Percentiles rank a stretch among this genome's conserved stretches.
Evolutionary conservation across 768 basidiomycete species (phyloP).

Genomic region (Flagelloscypha sp.): DNA sequence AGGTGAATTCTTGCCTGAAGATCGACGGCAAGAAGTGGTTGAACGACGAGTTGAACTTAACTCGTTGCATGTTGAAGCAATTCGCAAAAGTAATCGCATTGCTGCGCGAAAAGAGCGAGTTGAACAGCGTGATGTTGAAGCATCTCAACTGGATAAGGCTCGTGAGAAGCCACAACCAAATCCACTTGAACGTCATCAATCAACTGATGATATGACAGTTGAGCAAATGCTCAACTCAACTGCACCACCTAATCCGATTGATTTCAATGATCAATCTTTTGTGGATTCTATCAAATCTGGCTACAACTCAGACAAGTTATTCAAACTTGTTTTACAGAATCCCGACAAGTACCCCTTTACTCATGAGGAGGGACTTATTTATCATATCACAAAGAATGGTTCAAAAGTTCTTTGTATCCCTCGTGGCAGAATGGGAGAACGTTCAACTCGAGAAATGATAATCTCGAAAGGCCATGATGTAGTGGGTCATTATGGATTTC

Average conservation of each 20-base stretch:
- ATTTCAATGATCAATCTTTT: no score
- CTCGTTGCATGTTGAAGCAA: slow-evolving; percentile 5
- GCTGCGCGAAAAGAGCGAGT: slow-evolving; percentile 4
- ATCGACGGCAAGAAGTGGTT: slow-evolving; percentile 9
- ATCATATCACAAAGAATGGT: slow-evolving; percentile 2
- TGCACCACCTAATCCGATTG: no score
- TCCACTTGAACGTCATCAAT: no score
- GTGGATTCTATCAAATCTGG: no score
- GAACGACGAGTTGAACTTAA: slow-evolving; percentile 5
- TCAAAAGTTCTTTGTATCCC: slow-evolving; percentile 15
- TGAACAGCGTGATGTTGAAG: slow-evolving; percentile 7
- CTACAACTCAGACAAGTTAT: slow-evolving; percentile 10
- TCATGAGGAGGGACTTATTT: slow-evolving; percentile 5
- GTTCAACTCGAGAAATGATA: background rate
- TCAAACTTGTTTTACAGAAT: slow-evolving; percentile 3
- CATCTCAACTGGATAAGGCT: slow-evolving; percentile 6
- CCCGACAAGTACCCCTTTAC: slow-evolving; percentile 6
- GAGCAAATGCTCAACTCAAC: no score
- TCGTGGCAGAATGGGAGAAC: no score
- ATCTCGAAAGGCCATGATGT: background rate
- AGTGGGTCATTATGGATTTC: slow-evolving; percentile 3
- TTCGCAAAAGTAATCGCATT: slow-evolving; percentile 5
- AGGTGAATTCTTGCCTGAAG: slow-evolving; percentile 11
- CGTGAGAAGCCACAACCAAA: no score
- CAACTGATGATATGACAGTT: no score